Evolutionary conservation across 1,284 basidiomycete genomes (phyloP), one percentile per base, ranked within the genome.

Genomic region (Cutaneotrichosporon dermatis): DNA sequence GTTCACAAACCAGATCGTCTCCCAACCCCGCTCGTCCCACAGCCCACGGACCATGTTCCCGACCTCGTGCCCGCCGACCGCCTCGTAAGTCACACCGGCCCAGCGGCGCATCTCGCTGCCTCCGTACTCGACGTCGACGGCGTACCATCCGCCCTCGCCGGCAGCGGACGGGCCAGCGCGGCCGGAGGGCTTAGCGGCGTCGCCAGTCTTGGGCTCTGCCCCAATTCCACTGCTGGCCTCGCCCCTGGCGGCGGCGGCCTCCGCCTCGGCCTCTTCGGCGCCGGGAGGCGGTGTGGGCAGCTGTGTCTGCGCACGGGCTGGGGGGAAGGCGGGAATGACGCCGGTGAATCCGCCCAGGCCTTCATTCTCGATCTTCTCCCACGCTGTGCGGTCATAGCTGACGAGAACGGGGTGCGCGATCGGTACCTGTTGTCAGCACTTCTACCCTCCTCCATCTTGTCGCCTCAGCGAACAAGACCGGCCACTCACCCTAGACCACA

Each of bases 341-440:
- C 76, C 76, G 3, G 74, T 77, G 63, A 76, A 76, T 1, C 76
- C 76, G 4, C 69, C 69, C 34, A 78, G 60, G 8, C 74, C 76
- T 51, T 74, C 60, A 34, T 63, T 52, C 60, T 73, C 69, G 48
- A 77, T 69, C 25, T 60, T 61, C 8, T 63, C 60, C 76, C 76
- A 78, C 15, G 64, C 64, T 4, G 40, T 52, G 4, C 62, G 57
- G 52, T 74, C 65, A 61, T 74, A 68, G 42, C 69, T 51, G 33
- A 77, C 71, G 36, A 76, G 59, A 8, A 64, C 61, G 13, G 72
- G 69, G 57, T 77, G 76, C 1, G 73, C 74, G 54, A 77, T 76
- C 3, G 76, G 74, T 0, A 75, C 57, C 73, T 77, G 54, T 16
- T 41, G 42, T 58, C 37, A 49, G 48, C 8, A 13, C 11, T 25